A percentile compares a stretch with the other conserved stretches of the same genome.
Conservation (phyloP, 768 basidiomycete species). For the Pleurotus cornucopiae region DNA sequence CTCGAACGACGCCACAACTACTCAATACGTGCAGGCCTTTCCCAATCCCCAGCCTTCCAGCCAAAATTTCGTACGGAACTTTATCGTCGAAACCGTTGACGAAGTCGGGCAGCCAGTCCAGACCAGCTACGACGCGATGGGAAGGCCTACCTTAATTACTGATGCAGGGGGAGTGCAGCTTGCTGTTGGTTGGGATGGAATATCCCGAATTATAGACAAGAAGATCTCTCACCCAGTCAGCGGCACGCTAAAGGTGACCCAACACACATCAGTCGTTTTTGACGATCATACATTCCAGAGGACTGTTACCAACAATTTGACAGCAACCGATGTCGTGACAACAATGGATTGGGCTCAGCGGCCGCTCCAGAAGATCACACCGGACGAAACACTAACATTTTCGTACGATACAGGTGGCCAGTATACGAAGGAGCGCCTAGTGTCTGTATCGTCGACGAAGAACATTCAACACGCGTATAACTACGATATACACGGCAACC, state of each 20-base stretch:
- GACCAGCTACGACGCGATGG: not conserved
- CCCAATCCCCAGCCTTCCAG: slow-evolving; percentile 2
- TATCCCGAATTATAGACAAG: not conserved
- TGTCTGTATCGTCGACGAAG: not conserved
- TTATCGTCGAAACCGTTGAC: not conserved
- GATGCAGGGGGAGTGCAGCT: not conserved
- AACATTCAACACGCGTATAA: not conserved
- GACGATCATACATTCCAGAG: not conserved
- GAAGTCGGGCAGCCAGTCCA: not conserved
- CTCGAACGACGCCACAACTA: not conserved
- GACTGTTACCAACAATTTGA: not conserved
- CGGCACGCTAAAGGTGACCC: not conserved
- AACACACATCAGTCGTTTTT: not conserved
- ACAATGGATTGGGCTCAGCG: not conserved
- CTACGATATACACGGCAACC: slow-evolving; percentile 3
- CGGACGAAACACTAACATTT: not conserved
- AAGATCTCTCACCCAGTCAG: not conserved
- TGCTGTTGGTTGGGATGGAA: not conserved
- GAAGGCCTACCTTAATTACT: not conserved
- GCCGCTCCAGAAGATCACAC: not conserved
- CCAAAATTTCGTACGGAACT: not conserved
- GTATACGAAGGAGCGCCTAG: slow-evolving; percentile 1
- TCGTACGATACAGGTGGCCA: slow-evolving; percentile 1
- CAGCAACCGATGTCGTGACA: not conserved
- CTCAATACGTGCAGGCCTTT: not conserved